Conservation (phyloP, 1,284 basidiomycete species). For the Ceratobasidium papillatum region DNA sequence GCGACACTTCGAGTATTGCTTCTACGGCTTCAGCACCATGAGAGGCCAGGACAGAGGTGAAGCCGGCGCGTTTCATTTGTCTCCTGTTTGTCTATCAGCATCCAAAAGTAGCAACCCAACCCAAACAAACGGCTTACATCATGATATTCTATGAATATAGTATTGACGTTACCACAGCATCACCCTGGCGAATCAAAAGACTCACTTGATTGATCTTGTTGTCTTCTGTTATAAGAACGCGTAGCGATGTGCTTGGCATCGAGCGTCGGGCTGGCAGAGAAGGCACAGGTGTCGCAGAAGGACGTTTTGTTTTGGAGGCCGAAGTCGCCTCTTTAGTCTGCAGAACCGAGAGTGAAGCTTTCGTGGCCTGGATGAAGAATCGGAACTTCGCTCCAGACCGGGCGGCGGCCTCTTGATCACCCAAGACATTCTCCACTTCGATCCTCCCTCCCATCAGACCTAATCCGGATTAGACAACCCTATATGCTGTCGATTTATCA, state of each 20-base stretch:
- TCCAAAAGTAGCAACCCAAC: too few relatives aligned
- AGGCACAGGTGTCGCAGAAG: neutral
- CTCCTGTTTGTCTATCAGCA: slow-evolving; percentile 12
- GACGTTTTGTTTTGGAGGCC: neutral
- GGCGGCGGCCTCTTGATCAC: neutral
- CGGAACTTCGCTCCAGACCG: slow-evolving; percentile 48
- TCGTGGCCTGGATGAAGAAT: slow-evolving; percentile 47
- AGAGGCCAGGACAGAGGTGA: slow-evolving; percentile 46
- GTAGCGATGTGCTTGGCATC: slow-evolving; percentile 3
- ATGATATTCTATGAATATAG: slow-evolving; percentile 44
- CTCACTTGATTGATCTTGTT: slow-evolving; percentile 46
- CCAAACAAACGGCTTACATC: slow-evolving; percentile 42
- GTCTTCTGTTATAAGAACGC: slow-evolving; percentile 49
- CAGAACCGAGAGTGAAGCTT: neutral
- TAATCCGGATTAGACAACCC: too few relatives aligned
- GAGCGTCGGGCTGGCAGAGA: neutral
- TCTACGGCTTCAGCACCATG: slow-evolving; percentile 50
- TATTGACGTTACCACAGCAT: neutral
- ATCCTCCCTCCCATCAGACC: slow-evolving; percentile 50
- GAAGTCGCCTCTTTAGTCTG: neutral
- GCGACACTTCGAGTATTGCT: slow-evolving; percentile 36
- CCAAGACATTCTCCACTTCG: slow-evolving; percentile 44
- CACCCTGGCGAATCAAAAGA: neutral
- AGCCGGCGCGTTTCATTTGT: slow-evolving; percentile 48
- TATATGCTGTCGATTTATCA: neutral